Base-by-base conservation (phyloP, 805 yeast species). In the Candida khao-thaluensis region DNA sequence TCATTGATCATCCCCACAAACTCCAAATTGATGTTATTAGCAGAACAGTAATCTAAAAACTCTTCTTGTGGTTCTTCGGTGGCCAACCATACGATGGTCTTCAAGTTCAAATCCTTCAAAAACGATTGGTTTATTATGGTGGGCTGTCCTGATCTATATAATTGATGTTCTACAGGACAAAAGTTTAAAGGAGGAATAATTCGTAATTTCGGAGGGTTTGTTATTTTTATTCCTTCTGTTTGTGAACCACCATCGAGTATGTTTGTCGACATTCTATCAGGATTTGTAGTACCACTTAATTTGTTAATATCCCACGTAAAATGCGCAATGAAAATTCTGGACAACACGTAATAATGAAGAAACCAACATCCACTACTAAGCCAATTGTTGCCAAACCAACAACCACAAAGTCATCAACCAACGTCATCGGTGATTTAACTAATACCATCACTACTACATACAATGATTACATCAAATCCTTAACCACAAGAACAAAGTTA, bases 111-210 rank as follows among this genome's bases (percentile, higher is more conserved):
- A 48, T 85, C 83, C 43, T 80, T 72, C 23, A 93, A 62, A 56
- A 91, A 93, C 35, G 91, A 82, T 62, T 90, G 90, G 59, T 89
- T 93, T 41, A 91, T 82, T n/a, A 89, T 82, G 10, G 95, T 81
- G 11, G 99, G 99, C 60, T 89, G 97, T 0, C 98, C 98, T 10
- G 93, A 82, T 26, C 99, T 69, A 61, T 90, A 91, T 32, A 91
- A 66, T 46, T 82, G 80, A 35, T 82, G 74, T 56, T 93, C 98
- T 10, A 93, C 98, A 1, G 98, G 96, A 48, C 96, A 85, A 59
- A 91, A 91, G 62, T 93, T 93, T 48, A 90, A 64, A 0, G 99
- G 99, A 2, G 99, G 99, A 3, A 93, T 90, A 17, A 87, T 81
- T 31, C 88, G 64, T 47, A 77, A 64, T 27, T 70, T 57, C 6